These are phyloP conservation scores for Eimeria falciformis DNA, from an alignment of 169 alveolate species.

Conservation along the genomic window DNA sequence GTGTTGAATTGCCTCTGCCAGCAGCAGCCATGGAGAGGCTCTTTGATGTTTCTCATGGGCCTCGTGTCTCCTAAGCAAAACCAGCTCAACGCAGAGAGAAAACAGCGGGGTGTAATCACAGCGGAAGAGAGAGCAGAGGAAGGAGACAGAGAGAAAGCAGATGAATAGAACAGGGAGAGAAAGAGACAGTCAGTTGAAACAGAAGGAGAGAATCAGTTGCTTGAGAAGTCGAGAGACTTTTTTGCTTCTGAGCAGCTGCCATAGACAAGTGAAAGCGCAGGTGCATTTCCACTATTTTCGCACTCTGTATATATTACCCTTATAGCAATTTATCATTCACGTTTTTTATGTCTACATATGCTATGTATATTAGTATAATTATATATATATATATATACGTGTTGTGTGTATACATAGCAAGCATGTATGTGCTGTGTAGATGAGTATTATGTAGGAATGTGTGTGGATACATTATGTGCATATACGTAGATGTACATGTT, in stretches of 20 bases:
- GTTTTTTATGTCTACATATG: not conserved
- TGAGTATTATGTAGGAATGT: not conserved
- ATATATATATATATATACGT: slow-evolving; percentile 13
- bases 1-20: no score
- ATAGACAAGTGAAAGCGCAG: not conserved
- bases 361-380: not conserved
- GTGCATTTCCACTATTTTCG: not conserved
- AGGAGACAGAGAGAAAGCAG: not conserved
- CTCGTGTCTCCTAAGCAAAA: no score
- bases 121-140: not conserved
- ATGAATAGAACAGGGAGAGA: not conserved
- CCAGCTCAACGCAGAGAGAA: no score
- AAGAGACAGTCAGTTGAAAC: not conserved
- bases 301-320: not conserved
- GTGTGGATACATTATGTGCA: not conserved
- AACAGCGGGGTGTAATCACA: no score
- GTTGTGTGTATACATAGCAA: not conserved
- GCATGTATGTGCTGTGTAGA: not conserved
- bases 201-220: not conserved
- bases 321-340: not conserved
- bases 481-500: not conserved
- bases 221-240: no score
- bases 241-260: no score
- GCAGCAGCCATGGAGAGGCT: not conserved
- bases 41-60: no score